Percentiles rank a stretch among this genome's conserved stretches.
phyloP scores from a whole-genome alignment of 2,329 filamentous ascomycete genomes.

The Penicillium sp. region DNA sequence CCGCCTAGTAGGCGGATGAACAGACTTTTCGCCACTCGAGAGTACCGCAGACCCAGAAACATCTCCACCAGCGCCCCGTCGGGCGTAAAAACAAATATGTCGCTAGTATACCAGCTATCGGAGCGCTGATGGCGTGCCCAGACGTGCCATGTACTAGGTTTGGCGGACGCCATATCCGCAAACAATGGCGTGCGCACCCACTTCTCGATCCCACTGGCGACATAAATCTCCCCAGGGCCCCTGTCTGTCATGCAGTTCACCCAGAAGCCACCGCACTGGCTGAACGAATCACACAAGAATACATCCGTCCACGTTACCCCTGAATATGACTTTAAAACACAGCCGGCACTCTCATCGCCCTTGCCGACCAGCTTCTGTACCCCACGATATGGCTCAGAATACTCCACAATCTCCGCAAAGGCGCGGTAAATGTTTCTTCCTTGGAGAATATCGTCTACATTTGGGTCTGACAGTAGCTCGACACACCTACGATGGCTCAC shows the following conservation, averaged over 20 bases:
- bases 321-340: slow-evolving; percentile 24
- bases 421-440: slow-evolving; percentile 27
- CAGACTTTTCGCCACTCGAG: slow-evolving; percentile 28
- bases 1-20: slow-evolving; percentile 20
- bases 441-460: slow-evolving; percentile 30
- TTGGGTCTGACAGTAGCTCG: slow-evolving; percentile 23
- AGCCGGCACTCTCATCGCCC: slow-evolving; percentile 30
- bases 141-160: slow-evolving; percentile 33
- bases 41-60: slow-evolving; percentile 39
- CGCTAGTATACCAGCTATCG: slow-evolving; percentile 31
- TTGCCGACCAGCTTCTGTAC: slow-evolving; percentile 28
- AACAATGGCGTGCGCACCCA: slow-evolving; percentile 34
- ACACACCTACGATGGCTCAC: slow-evolving; percentile 22
- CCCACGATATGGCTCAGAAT: slow-evolving; percentile 22
- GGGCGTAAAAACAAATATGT: slow-evolving; percentile 42
- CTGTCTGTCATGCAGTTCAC: slow-evolving; percentile 44
- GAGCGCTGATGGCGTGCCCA: slow-evolving; percentile 31
- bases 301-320: slow-evolving; percentile 34
- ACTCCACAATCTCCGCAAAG: slow-evolving; percentile 27
- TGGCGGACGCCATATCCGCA: slow-evolving; percentile 7
- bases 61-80: slow-evolving; percentile 31
- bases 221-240: slow-evolving; percentile 32
- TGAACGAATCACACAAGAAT: slow-evolving; percentile 35
- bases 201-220: slow-evolving; percentile 37
- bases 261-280: slow-evolving; percentile 44